A percentile compares a stretch with the other conserved stretches of the same genome.
These are phyloP conservation scores for Neurospora crassa DNA, from an alignment of 2,329 filamentous ascomycete genomes.

Conservation along the genomic window DNA sequence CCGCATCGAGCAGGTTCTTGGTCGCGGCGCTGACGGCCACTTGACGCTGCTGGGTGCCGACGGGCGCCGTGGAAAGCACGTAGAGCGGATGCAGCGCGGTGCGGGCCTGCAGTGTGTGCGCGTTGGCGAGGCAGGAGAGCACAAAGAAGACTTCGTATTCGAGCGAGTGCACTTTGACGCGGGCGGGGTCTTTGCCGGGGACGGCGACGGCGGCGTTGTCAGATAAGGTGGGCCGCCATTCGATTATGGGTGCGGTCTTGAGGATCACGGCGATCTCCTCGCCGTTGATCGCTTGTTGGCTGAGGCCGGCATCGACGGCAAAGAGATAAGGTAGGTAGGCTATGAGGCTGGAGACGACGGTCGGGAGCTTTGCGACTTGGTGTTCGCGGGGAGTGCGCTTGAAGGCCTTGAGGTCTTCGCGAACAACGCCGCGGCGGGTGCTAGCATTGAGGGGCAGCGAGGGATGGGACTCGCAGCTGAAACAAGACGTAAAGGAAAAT, in stretches of 20 bases:
- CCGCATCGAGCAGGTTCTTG: slow-evolving; percentile 66
- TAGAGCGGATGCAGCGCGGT: slow-evolving; percentile 65
- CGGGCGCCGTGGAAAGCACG: slow-evolving; percentile 49
- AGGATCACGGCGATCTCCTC: slow-evolving; percentile 62
- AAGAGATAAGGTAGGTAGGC: slow-evolving; percentile 79
- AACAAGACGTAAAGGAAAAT: slow-evolving; percentile 69
- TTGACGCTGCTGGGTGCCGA: slow-evolving; percentile 56
- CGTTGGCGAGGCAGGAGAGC: slow-evolving; percentile 66
- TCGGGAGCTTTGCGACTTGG: slow-evolving; percentile 60
- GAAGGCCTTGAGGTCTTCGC: slow-evolving; percentile 77
- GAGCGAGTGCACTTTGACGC: slow-evolving; percentile 62
- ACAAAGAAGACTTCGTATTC: slow-evolving; percentile 78
- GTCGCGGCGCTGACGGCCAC: slow-evolving; percentile 64
- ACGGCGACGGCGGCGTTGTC: slow-evolving; percentile 44
- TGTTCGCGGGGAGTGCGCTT: slow-evolving; percentile 70
- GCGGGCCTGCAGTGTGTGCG: slow-evolving; percentile 63
- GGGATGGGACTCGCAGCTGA: slow-evolving; percentile 75
- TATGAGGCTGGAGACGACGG: slow-evolving; percentile 59
- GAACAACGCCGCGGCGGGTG: slow-evolving; percentile 73
- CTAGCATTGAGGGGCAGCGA: slow-evolving; percentile 77
- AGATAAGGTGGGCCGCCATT: slow-evolving; percentile 78
- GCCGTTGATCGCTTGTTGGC: slow-evolving; percentile 34
- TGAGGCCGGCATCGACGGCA: slow-evolving; percentile 65
- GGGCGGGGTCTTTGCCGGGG: slow-evolving; percentile 44
- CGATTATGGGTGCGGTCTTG: slow-evolving; percentile 50